phyloP scores from a whole-genome alignment of 2,329 filamentous ascomycete species.

The Xylariales sp. region DNA sequence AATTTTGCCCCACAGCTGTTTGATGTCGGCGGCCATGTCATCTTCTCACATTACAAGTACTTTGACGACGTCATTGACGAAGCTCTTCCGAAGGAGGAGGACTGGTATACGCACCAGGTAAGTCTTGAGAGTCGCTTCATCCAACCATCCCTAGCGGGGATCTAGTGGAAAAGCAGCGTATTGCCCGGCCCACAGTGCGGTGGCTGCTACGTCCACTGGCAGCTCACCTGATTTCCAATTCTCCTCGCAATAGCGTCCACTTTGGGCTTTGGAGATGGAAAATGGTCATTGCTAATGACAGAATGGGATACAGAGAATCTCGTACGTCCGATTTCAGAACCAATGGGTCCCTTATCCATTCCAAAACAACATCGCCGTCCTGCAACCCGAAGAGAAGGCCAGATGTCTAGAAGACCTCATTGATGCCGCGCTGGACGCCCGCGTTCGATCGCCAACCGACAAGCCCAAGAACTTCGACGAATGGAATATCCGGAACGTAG shows the following conservation, averaged over 20 bases:
- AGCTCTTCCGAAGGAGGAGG: constrained; percentile 84
- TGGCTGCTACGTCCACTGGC: too few species aligned
- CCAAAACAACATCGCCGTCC: constrained; percentile 99
- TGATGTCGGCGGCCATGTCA: constrained; percentile 96
- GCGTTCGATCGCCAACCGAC: constrained; percentile 67
- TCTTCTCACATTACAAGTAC: constrained; percentile 99
- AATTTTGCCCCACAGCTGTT: constrained; percentile 71
- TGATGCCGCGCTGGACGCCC: constrained; percentile 82
- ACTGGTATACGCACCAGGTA: constrained; percentile 99
- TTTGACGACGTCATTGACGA: constrained; percentile 98
- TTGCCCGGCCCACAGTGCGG: too few species aligned
- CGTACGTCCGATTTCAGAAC: constrained; percentile 94
- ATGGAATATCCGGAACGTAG: constrained; percentile 93
- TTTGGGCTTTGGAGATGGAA: too few species aligned
- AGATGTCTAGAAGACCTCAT: constrained; percentile 93
- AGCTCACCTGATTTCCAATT: too few species aligned
- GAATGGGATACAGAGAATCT: too few species aligned
- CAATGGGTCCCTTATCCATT: constrained; percentile 98
- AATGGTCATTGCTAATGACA: too few species aligned
- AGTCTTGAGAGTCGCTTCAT: too few species aligned
- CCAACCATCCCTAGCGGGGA: too few species aligned
- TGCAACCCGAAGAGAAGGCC: constrained; percentile 95
- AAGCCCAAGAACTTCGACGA: constrained; percentile 98
- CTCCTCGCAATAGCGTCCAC: too few species aligned
- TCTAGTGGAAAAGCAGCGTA: too few species aligned